Base-by-base conservation (phyloP, 495 filamentous ascomycete species). In the Hypoxylon perforatum region DNA sequence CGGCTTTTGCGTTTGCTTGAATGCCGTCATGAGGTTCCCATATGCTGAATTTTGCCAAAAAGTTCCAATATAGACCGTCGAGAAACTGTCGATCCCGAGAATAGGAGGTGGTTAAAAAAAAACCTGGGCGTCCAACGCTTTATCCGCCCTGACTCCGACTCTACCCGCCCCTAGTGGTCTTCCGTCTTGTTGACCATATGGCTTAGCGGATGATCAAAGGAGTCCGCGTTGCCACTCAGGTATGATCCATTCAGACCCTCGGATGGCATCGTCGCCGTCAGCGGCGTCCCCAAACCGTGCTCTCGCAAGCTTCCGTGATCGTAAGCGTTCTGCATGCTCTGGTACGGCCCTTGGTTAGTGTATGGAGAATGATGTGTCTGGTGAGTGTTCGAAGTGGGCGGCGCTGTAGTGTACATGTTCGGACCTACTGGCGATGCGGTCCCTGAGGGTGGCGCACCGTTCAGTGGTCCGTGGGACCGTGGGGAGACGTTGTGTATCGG, bases 321-420 rank as follows among this genome's bases (percentile, higher is more conserved):
- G 57, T 70, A 75, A 22, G 72, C 70, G 51, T 64, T 75, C 25
- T 59, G 63, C 46, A 75, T 66, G 45, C 50, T 54, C 42, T 72
- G 72, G 30, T 75, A 75, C 30, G 57, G 30, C 11, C 70, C 61
- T 55, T 72, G 65, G 46, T 73, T 73, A 45, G 56, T 28, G 51
- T 75, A 75, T 33, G 72, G 67, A 15, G 70, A 67, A 14, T 75
- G 72, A 33, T 71, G 72, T 35, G 61, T 42, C 60, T 65, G 70
- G 39, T 71, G 69, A 36, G 72, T 60, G n/a, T 68, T 71, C 15
- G 72, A 73, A 12, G 70, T 65, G 18, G 71, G 70, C 23, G 72
- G 64, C 28, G 72, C 65, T n/a, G 72, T 72, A 49, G 72, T 71
- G 41, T 75, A 75, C 46, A 75, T 67, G 38, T 71, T 75, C 41